These are phyloP conservation scores for Epichloe sp. DNA, from an alignment of 2,329 filamentous ascomycete genomes.

Conservation along the genomic window DNA sequence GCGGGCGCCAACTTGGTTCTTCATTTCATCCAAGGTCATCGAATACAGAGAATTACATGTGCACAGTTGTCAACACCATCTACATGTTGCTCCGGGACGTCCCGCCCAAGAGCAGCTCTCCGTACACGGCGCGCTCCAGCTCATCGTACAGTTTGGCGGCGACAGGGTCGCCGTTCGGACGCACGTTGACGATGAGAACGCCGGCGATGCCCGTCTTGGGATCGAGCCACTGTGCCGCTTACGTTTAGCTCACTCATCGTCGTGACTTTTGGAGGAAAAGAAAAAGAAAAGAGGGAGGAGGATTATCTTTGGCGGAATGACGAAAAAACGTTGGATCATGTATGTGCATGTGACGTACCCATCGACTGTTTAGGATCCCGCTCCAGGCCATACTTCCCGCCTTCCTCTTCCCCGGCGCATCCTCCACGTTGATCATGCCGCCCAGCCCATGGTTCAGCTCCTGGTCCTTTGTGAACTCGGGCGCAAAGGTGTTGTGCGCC, in stretches of 20 bases:
- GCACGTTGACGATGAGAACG: constrained; percentile 24
- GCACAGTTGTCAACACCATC: not conserved
- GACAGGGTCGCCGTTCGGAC: constrained; percentile 24
- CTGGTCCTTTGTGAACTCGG: constrained; percentile 22
- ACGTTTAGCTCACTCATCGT: not conserved
- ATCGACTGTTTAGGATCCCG: constrained; percentile 28
- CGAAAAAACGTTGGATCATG: no score
- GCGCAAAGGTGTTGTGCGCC: constrained; percentile 16
- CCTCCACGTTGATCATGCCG: constrained; percentile 26
- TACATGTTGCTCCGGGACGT: not conserved
- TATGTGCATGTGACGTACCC: constrained; percentile 20
- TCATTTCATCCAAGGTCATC: no score
- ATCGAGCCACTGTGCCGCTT: constrained; percentile 21
- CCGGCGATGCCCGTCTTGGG: constrained; percentile 25
- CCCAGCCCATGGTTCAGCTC: constrained; percentile 25
- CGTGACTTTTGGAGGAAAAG: not conserved
- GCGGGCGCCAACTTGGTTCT: no score
- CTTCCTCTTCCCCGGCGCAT: constrained; percentile 25
- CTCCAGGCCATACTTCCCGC: constrained; percentile 31
- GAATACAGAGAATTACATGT: not conserved
- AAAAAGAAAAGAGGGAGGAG: not conserved
- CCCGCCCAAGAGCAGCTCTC: not conserved
- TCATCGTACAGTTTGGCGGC: constrained; percentile 24
- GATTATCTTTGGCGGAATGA: not conserved
- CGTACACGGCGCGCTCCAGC: constrained; percentile 27